Base-by-base conservation (phyloP, 345 rosid genomes). In the Ceriops decandra region DNA sequence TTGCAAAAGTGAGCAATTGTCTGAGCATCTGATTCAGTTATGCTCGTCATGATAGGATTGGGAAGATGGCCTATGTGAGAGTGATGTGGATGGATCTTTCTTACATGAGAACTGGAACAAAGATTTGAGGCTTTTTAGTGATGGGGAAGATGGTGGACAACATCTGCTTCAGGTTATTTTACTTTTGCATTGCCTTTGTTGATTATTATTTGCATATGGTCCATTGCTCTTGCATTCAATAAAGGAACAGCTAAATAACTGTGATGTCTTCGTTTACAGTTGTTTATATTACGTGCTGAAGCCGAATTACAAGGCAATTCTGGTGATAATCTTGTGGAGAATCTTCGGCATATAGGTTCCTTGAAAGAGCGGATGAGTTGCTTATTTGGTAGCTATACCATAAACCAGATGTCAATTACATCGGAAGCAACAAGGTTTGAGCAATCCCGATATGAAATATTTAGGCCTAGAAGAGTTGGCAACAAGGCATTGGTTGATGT, bases 41-140 rank as follows among this genome's bases (percentile, higher is more conserved):
- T 33, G 36, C 8, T 7, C 70, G 47, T 52, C 66, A 64, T 68
- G 46, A 63, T 28, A 93, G 98, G 98, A 93, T 71, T 93, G 98
- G 98, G 97, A 93, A 82, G 87, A 87, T 82, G 97, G 98, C 62
- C 81, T 93, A 52, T 81, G 85, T 54, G 98, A 90, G 79, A 93
- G 80, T 71, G 92, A 87, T 67, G 90, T 86, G 5, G 93, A 93
- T 85, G 98, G 98, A 33, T 89, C 96, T 60, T 90, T 84, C 86
- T 74, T 93, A 82, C 96, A 82, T 77, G 97, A 87, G 67, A 87
- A 93, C 63, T 89, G 96, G 98, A 89, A 93, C 85, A 93, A 83
- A 70, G 97, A 87, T 80, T 73, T 89, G 56, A 81, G 74, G 71
- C 96, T 93, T 63, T 89, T 89, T 74, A 78, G 90, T 66, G 83